Evolutionary conservation across 164 flowering plant genomes (phyloP).

Genomic region (Nymphaea thermarum): DNA sequence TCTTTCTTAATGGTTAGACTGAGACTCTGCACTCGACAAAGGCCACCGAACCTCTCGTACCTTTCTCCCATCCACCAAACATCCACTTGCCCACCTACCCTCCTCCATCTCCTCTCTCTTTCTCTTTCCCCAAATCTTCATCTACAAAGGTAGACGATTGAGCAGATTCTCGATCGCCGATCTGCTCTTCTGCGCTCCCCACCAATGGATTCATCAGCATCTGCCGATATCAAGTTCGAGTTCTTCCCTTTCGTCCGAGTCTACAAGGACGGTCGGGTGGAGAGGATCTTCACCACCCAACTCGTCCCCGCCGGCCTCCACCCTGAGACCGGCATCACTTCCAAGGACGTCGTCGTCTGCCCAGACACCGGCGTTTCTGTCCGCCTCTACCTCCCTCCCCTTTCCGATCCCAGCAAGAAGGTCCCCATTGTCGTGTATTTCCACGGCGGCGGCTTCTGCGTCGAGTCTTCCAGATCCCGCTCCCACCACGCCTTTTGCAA

Average conservation of each 20-base stretch:
- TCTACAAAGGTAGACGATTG: no score
- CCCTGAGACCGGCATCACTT: slow-evolving; percentile 21
- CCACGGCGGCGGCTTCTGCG: slow-evolving; percentile 18
- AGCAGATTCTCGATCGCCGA: no score
- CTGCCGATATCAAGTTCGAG: slow-evolving; percentile 17
- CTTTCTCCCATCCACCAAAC: no score
- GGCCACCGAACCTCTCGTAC: no score
- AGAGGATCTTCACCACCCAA: slow-evolving; percentile 23
- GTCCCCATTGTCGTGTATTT: slow-evolving; percentile 34
- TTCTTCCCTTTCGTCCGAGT: slow-evolving; percentile 25
- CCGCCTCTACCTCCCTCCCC: slow-evolving; percentile 30
- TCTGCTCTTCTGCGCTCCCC: no score
- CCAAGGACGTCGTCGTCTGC: slow-evolving; percentile 30
- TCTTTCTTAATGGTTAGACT: no score
- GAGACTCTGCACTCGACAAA: no score
- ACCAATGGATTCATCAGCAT: background rate
- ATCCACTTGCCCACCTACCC: no score
- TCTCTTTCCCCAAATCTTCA: no score
- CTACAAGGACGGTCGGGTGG: slow-evolving; percentile 33
- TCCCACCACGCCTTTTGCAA: slow-evolving; percentile 23
- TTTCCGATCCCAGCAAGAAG: slow-evolving; percentile 4
- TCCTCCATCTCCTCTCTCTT: no score
- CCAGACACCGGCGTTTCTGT: slow-evolving; percentile 36
- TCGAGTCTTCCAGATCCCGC: slow-evolving; percentile 22
- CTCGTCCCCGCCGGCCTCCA: slow-evolving; percentile 24